Base-by-base conservation (phyloP, 2,329 filamentous ascomycete genomes). In the Nothophaeocryptopus gaeumannii region DNA sequence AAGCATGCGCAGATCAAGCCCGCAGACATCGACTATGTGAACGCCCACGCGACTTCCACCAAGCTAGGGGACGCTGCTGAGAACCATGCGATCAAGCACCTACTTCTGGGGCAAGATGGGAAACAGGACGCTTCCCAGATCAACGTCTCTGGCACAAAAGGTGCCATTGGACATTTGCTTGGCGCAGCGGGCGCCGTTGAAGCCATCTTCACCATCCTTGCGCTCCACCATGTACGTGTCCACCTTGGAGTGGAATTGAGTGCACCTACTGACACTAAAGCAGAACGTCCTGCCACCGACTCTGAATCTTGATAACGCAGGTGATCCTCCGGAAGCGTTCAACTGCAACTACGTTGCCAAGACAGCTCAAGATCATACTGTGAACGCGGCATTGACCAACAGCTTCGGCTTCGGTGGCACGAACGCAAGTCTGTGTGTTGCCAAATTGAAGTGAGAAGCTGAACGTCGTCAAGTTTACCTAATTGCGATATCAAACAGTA, bases 361-460 rank as follows among this genome's bases (percentile, higher is more conserved):
- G 3, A 65, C 75, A 39, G 78, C 89, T 0, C 91, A 96, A 69
- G 70, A 86, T 45, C 84, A 82, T 58, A 67, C 76, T 2, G 81
- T 97, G 9, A 74, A 82, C 50, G 85, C 92, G 15, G 88, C 88
- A 5, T 63, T 99, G 50, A 93, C 89, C 3, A 99, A 99, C 65
- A 97, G 92, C 67, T 99, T 99, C 72, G 93, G 93, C 0, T 99
- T 99, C 73, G 93, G 93, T 9, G 93, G 93, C 12, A 97, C 92
- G 1, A 99, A 99, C 72, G 91, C 92, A 36, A 90, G 84, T 46
- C 74, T 99, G 33, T 90, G 90, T 45, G 92, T 97, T 62, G 78
- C 78, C 7, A 78, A 74, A 45, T 60, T 58, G 38, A 47, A 40
- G 16, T 56, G 45, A 52, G 31, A n/a, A 12, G 37, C 40, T 40